Evolutionary conservation across 2,329 filamentous ascomycete species (phyloP).

Genomic region (Coniochaeta sp.): DNA sequence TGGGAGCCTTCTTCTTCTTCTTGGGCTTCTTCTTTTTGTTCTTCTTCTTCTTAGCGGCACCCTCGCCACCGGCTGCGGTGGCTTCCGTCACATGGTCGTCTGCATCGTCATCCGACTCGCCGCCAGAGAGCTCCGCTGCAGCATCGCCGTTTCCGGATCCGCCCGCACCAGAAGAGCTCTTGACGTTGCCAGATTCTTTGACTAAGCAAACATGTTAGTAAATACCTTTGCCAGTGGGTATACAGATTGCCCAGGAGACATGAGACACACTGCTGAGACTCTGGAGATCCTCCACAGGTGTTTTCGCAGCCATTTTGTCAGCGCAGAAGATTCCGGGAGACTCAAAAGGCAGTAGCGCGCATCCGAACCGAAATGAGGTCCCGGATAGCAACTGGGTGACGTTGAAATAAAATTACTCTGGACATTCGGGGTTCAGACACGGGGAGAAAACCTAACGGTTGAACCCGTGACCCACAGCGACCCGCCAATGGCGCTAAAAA

Average conservation of each 20-base stretch:
- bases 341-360: background rate
- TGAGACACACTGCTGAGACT: background rate
- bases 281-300: background rate
- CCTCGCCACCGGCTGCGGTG: constrained; percentile 22
- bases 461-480: background rate
- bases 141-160: constrained; percentile 10
- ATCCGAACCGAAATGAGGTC: background rate
- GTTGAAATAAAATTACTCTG: background rate
- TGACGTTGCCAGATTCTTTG: background rate
- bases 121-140: constrained; percentile 26
- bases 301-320: constrained; percentile 1
- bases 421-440: too few relatives aligned
- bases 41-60: constrained; percentile 61
- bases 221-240: background rate
- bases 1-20: constrained; percentile 60
- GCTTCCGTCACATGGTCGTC: constrained; percentile 28
- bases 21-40: constrained; percentile 71
- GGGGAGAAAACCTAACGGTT: background rate
- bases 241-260: background rate
- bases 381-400: background rate
- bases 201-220: background rate
- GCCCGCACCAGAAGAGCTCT: background rate
- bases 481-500: background rate
- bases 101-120: constrained; percentile 47
- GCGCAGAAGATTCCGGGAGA: background rate